Conservation (phyloP, 2,329 filamentous ascomycete genomes). For the Monosporascus cannonballus region DNA sequence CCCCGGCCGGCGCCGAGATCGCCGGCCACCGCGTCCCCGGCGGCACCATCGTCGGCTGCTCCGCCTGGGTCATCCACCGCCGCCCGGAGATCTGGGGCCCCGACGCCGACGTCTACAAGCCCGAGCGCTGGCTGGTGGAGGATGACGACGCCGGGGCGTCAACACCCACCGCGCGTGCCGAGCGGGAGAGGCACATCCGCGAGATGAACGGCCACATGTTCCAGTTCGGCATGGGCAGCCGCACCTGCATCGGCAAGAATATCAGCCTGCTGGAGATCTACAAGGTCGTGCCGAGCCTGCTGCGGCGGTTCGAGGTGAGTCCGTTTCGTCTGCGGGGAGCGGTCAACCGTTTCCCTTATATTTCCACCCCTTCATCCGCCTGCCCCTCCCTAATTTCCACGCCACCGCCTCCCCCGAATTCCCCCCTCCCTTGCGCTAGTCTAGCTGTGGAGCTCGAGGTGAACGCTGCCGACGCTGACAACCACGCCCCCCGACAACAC, state of each 20-base stretch:
- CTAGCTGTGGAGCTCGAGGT: no score
- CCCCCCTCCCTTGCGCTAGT: no score
- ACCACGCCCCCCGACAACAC: background rate
- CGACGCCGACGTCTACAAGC: conserved; percentile 59
- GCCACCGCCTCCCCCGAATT: background rate
- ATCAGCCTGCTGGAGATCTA: conserved; percentile 59
- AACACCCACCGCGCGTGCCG: conserved; percentile 18
- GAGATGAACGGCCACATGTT: conserved; percentile 67
- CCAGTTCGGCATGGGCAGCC: conserved; percentile 65
- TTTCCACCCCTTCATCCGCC: background rate
- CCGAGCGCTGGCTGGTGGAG: conserved; percentile 59
- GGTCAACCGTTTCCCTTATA: background rate
- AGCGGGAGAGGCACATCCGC: conserved; percentile 48
- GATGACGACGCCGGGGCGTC: conserved; percentile 23
- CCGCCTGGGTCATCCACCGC: conserved; percentile 68
- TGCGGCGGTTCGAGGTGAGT: conserved; percentile 58
- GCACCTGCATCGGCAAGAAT: conserved; percentile 67
- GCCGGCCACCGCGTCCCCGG: conserved; percentile 56
- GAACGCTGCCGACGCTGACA: background rate
- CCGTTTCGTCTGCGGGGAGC: background rate
- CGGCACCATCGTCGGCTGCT: conserved; percentile 69
- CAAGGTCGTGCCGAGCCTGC: conserved; percentile 53
- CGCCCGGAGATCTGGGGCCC: conserved; percentile 61
- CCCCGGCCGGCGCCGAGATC: conserved; percentile 56
- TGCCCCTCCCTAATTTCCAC: background rate